phyloP scores from a whole-genome alignment of 208 protist genomes.

The Endotrypanum monterogeii region DNA sequence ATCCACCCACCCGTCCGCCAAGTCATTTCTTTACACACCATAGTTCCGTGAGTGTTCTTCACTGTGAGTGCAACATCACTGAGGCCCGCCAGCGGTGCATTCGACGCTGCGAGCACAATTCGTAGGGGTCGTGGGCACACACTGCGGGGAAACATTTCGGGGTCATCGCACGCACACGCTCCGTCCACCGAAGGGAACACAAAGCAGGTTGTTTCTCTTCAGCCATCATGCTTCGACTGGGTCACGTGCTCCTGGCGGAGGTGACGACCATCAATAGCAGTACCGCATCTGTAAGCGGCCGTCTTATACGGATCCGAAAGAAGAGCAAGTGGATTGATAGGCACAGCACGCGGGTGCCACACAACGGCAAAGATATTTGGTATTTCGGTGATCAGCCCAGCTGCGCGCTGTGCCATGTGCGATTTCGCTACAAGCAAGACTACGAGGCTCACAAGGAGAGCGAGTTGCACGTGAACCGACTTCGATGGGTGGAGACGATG shows the following conservation, averaged over 20 bases:
- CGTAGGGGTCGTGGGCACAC: neutral
- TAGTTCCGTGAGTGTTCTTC: neutral
- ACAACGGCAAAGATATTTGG: conserved; percentile 89
- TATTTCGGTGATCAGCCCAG: conserved; percentile 87
- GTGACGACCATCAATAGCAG: conserved; percentile 77
- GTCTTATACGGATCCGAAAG: conserved; percentile 88
- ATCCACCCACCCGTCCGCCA: neutral
- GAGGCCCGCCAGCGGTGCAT: neutral
- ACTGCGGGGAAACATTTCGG: neutral
- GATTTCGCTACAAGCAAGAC: conserved; percentile 92
- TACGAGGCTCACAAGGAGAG: conserved; percentile 92
- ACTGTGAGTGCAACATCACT: neutral
- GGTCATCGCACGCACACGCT: neutral
- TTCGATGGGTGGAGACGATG: conserved; percentile 90
- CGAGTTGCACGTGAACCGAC: conserved; percentile 81
- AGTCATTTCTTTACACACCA: neutral
- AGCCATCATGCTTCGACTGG: conserved; percentile 38
- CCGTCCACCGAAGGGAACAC: neutral
- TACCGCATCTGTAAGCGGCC: conserved; percentile 74
- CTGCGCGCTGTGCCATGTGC: conserved; percentile 87
- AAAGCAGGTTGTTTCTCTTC: neutral
- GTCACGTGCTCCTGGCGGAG: conserved; percentile 47
- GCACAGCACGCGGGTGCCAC: conserved; percentile 75
- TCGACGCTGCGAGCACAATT: neutral
- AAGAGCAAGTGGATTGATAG: conserved; percentile 91